Percentiles rank a stretch among this genome's conserved stretches.
These are phyloP conservation scores for Dichotomocladium elegans DNA, from an alignment of 371 early-diverging fungal genomes.

Conservation along the genomic window DNA sequence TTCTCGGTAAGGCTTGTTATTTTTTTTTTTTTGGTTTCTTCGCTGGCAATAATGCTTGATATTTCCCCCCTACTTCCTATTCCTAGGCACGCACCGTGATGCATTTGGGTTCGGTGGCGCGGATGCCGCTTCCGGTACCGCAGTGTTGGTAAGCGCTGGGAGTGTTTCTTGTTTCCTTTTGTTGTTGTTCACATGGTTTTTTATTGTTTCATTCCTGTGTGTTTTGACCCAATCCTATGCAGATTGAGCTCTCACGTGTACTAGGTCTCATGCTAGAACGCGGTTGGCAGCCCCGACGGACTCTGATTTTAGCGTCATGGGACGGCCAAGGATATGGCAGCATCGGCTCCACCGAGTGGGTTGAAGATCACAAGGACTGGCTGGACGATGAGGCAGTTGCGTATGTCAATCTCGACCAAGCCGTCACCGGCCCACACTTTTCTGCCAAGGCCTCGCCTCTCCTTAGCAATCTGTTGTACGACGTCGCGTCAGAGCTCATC, in stretches of 20 bases:
- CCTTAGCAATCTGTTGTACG: slow-evolving; percentile 40
- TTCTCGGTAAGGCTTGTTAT: slow-evolving; percentile 37
- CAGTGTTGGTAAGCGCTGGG: slow-evolving; percentile 55
- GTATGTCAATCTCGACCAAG: slow-evolving; percentile 59
- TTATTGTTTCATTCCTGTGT: background rate
- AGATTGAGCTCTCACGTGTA: slow-evolving; percentile 55
- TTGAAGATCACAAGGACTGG: slow-evolving; percentile 58
- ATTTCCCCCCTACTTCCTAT: background rate
- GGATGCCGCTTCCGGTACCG: slow-evolving; percentile 61
- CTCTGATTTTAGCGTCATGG: slow-evolving; percentile 65
- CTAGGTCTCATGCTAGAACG: slow-evolving; percentile 51
- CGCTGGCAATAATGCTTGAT: slow-evolving; percentile 11
- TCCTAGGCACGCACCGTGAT: slow-evolving; percentile 60
- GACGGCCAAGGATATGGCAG: slow-evolving; percentile 67
- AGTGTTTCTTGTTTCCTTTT: too few species aligned
- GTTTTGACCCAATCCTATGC: background rate
- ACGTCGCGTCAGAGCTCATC: slow-evolving; percentile 44
- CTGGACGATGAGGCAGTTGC: slow-evolving; percentile 49
- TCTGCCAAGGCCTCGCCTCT: slow-evolving; percentile 49
- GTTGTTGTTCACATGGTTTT: background rate
- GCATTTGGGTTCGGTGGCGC: slow-evolving; percentile 62
- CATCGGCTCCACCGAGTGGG: slow-evolving; percentile 71
- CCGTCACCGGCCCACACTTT: slow-evolving; percentile 51
- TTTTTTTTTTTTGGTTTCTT: background rate
- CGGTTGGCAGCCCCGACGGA: slow-evolving; percentile 68